These are phyloP conservation scores for Claviceps fusiformis DNA, from an alignment of 2,329 filamentous ascomycete species.

Conservation along the genomic window DNA sequence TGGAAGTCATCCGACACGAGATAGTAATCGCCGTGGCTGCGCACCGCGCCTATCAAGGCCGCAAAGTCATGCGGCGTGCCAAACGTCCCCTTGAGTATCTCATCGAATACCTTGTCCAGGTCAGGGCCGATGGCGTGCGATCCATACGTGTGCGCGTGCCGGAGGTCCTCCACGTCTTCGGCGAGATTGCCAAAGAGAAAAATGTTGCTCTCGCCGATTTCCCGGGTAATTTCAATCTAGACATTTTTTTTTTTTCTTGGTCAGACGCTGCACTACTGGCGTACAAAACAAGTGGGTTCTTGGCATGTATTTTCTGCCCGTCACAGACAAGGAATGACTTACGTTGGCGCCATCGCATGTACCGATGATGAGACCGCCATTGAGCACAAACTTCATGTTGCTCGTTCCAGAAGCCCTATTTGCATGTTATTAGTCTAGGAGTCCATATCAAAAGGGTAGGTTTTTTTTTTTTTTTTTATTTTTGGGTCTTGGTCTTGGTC, in stretches of 20 bases:
- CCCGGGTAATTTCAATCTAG: slow-evolving; percentile 88
- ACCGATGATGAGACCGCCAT: slow-evolving; percentile 92
- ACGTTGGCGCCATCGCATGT: slow-evolving; percentile 97
- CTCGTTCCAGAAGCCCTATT: slow-evolving; percentile 62
- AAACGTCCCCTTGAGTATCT: slow-evolving; percentile 69
- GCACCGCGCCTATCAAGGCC: slow-evolving; percentile 72
- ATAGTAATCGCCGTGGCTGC: slow-evolving; percentile 93
- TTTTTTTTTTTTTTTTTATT: no score
- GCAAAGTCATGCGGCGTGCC: slow-evolving; percentile 66
- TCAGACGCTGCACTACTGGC: background rate
- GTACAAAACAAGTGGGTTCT: background rate
- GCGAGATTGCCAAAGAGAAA: slow-evolving; percentile 95
- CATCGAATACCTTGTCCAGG: slow-evolving; percentile 68
- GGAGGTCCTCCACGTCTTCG: slow-evolving; percentile 92
- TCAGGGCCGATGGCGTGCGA: slow-evolving; percentile 63
- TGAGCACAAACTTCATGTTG: slow-evolving; percentile 99
- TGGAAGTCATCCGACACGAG: slow-evolving; percentile 95
- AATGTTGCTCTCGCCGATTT: slow-evolving; percentile 93
- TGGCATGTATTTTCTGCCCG: background rate
- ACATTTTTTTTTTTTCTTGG: rapidly evolving
- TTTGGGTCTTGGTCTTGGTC: no score
- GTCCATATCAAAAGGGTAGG: no score
- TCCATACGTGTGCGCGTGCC: slow-evolving; percentile 78
- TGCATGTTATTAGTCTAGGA: slow-evolving; percentile 4
- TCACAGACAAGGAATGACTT: slow-evolving; percentile 23